Percentiles rank a stretch among this genome's conserved stretches.
These are phyloP conservation scores for Diplodia mutila DNA, from an alignment of 2,329 filamentous ascomycete genomes.

Conservation along the genomic window DNA sequence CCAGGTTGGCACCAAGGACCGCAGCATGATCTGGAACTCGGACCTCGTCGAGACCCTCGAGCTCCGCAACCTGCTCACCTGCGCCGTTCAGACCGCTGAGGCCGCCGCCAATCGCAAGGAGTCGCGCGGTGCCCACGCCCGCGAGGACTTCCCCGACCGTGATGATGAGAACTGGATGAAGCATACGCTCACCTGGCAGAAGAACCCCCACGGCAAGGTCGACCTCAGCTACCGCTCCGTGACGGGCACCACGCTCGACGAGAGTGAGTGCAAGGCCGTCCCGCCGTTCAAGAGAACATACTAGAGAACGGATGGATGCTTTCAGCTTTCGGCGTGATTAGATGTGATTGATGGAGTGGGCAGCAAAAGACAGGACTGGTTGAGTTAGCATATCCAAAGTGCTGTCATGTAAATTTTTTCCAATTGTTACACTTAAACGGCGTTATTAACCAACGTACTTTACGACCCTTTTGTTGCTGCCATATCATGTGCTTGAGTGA, in stretches of 20 bases:
- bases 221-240: constrained; percentile 87
- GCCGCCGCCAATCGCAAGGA: constrained; percentile 94
- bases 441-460: neutral
- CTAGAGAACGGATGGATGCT: constrained; percentile 51
- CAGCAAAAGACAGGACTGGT: neutral
- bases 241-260: constrained; percentile 81
- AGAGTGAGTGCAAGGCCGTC: constrained; percentile 93
- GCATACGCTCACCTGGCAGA: constrained; percentile 97
- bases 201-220: constrained; percentile 83
- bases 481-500: neutral
- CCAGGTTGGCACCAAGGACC: constrained; percentile 93
- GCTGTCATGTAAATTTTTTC: constrained; percentile 14
- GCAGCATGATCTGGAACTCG: constrained; percentile 99
- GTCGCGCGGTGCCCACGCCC: constrained; percentile 93
- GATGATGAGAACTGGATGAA: constrained; percentile 99
- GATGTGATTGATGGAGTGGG: neutral
- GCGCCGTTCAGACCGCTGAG: constrained; percentile 92
- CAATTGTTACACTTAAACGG: constrained; percentile 8
- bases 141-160: constrained; percentile 94
- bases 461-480: neutral
- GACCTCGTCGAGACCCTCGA: constrained; percentile 96
- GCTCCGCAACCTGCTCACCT: constrained; percentile 85
- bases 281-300: constrained; percentile 96
- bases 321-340: neutral
- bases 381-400: constrained; percentile 4